These are phyloP conservation scores for Domatiomyces catenatus DNA, from an alignment of 2,329 filamentous ascomycete species.

Conservation along the genomic window DNA sequence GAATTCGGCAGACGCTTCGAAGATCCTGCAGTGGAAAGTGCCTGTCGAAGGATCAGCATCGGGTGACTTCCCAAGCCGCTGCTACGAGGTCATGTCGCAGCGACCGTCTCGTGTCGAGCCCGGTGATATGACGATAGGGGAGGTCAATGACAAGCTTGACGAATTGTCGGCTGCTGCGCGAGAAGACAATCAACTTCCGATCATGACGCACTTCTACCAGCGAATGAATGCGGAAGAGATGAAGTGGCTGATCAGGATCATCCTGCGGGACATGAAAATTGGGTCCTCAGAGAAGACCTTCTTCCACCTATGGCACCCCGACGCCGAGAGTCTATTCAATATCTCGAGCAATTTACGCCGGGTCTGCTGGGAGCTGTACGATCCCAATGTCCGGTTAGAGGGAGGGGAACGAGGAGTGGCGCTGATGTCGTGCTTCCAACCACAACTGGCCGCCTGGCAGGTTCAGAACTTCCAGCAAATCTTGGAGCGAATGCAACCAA, in stretches of 20 bases:
- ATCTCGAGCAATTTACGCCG: slow-evolving; percentile 78
- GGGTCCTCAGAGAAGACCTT: slow-evolving; percentile 78
- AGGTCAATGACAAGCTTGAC: slow-evolving; percentile 79
- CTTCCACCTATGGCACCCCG: slow-evolving; percentile 66
- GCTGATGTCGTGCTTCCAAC: slow-evolving; percentile 92
- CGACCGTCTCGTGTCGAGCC: slow-evolving; percentile 57
- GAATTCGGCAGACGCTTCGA: slow-evolving; percentile 75
- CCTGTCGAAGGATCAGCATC: slow-evolving; percentile 52
- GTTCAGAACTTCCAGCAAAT: slow-evolving; percentile 68
- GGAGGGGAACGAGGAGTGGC: slow-evolving; percentile 59
- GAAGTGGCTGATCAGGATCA: slow-evolving; percentile 86
- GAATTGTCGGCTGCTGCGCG: slow-evolving; percentile 57
- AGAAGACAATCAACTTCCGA: slow-evolving; percentile 68
- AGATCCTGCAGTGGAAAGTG: slow-evolving; percentile 79
- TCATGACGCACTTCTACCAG: slow-evolving; percentile 72
- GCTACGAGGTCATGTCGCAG: slow-evolving; percentile 73
- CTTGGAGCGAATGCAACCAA: slow-evolving; percentile 43
- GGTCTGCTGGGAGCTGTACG: slow-evolving; percentile 85
- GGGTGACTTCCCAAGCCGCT: slow-evolving; percentile 83
- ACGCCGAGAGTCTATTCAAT: slow-evolving; percentile 65
- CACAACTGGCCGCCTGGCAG: slow-evolving; percentile 86
- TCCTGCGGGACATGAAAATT: slow-evolving; percentile 63
- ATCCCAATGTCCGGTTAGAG: slow-evolving; percentile 57
- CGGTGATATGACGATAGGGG: slow-evolving; percentile 69
- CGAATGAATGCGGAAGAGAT: slow-evolving; percentile 88